Percentiles rank a stretch among this genome's conserved stretches.
Conservation (phyloP, 2,329 filamentous ascomycete species). For the Xylariaceae sp. region DNA sequence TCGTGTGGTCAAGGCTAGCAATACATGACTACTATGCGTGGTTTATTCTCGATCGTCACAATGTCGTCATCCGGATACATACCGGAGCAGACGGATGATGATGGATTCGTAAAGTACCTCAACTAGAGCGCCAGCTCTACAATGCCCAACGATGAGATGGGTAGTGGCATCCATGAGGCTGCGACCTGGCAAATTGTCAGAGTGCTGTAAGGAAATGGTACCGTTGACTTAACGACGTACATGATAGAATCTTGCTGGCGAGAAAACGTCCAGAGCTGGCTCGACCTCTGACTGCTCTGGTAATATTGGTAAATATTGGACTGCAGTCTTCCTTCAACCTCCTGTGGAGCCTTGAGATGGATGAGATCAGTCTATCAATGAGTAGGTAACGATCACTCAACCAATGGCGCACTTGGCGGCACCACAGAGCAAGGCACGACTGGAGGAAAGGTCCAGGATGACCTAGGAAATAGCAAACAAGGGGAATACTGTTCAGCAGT, state of each 20-base stretch:
- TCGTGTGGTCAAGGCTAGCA: too few relatives aligned
- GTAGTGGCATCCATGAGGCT: slow-evolving; percentile 3
- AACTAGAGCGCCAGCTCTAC: slow-evolving; percentile 1
- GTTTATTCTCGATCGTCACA: too few relatives aligned
- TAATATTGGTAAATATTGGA: slow-evolving; percentile 6
- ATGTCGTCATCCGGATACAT: slow-evolving; percentile 6
- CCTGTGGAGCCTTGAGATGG: too few relatives aligned
- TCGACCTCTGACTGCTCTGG: slow-evolving; percentile 5
- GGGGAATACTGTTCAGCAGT: too few relatives aligned
- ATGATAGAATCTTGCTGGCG: neutral
- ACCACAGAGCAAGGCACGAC: too few relatives aligned
- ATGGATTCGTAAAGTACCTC: slow-evolving; percentile 4
- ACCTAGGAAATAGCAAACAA: too few relatives aligned
- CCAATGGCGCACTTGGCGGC: too few relatives aligned
- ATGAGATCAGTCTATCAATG: neutral
- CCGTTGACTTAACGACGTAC: too few relatives aligned
- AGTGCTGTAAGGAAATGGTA: too few relatives aligned
- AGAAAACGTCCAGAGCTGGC: slow-evolving; percentile 2
- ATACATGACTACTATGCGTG: too few relatives aligned
- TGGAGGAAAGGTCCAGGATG: too few relatives aligned
- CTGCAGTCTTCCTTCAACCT: neutral
- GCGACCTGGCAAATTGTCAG: neutral
- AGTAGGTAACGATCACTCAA: too few relatives aligned
- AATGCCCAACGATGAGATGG: slow-evolving; percentile 3
- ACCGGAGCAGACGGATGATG: slow-evolving; percentile 2